phyloP scores from a whole-genome alignment of 2,329 filamentous ascomycete genomes.

The Orbilia ellipsospora region DNA sequence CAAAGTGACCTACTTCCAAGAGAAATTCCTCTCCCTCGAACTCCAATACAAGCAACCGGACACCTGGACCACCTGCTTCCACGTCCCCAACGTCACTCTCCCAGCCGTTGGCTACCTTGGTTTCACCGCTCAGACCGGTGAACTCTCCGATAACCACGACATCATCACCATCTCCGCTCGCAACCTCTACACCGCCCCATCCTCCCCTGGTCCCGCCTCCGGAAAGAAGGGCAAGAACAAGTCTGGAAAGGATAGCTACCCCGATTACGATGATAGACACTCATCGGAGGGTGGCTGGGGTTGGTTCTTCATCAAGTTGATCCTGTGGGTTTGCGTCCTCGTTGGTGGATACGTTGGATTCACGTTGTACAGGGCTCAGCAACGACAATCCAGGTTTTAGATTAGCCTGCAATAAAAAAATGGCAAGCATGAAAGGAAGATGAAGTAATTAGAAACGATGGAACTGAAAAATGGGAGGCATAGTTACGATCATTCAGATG shows the following conservation, averaged over 20 bases:
- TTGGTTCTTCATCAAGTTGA: slow-evolving; percentile 82
- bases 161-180: slow-evolving; percentile 86
- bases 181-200: slow-evolving; percentile 79
- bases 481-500: too few relatives aligned
- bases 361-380: slow-evolving; percentile 78
- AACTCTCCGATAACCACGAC: slow-evolving; percentile 93
- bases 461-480: not conserved
- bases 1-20: slow-evolving; percentile 93
- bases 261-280: slow-evolving; percentile 40
- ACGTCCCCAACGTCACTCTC: slow-evolving; percentile 76
- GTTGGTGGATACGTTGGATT: slow-evolving; percentile 85
- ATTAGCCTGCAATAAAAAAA: slow-evolving; percentile 27
- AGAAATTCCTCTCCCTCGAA: slow-evolving; percentile 89
- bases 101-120: slow-evolving; percentile 80
- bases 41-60: slow-evolving; percentile 92
- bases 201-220: slow-evolving; percentile 60
- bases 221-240: slow-evolving; percentile 64
- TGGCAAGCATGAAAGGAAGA: not conserved
- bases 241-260: slow-evolving; percentile 60
- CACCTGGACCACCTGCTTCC: slow-evolving; percentile 90
- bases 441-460: not conserved
- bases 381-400: slow-evolving; percentile 62
- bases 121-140: slow-evolving; percentile 89
- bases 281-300: slow-evolving; percentile 68
- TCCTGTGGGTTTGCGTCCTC: slow-evolving; percentile 77